Evolutionary conservation across 352 stramenopile genomes (phyloP).

Genomic region (Phytopythium vexans): DNA sequence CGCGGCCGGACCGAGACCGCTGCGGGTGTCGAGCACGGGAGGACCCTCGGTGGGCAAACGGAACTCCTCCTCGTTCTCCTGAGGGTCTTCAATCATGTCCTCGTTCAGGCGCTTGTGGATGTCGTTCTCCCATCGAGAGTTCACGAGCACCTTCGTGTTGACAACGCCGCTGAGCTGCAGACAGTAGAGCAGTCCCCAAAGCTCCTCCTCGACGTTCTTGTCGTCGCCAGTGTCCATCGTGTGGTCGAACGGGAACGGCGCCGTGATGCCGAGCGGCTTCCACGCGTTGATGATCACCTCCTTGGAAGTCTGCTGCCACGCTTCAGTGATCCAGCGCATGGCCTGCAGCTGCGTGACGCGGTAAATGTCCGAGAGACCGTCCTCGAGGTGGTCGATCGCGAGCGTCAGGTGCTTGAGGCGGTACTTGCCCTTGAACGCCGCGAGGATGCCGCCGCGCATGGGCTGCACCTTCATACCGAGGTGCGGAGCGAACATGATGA

Average conservation of each 20-base stretch:
- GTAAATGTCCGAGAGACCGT: conserved; percentile 75
- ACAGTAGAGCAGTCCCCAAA: conserved; percentile 85
- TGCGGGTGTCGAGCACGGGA: conserved; percentile 14
- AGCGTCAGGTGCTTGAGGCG: conserved; percentile 82
- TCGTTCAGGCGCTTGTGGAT: conserved; percentile 88
- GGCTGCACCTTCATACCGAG: conserved; percentile 85
- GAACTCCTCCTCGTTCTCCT: conserved; percentile 83
- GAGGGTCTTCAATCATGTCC: conserved; percentile 84
- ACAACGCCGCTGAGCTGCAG: conserved; percentile 80
- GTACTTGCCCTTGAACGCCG: conserved; percentile 86
- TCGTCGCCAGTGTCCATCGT: conserved; percentile 52
- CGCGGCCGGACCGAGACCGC: conserved; percentile 3
- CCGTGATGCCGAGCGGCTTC: conserved; percentile 67
- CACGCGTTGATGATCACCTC: conserved; percentile 78
- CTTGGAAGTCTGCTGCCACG: conserved; percentile 76
- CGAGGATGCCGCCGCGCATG: conserved; percentile 79
- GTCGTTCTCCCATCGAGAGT: conserved; percentile 87
- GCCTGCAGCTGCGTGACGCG: conserved; percentile 81
- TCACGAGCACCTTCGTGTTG: conserved; percentile 86
- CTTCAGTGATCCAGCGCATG: conserved; percentile 84
- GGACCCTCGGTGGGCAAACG: conserved; percentile 42
- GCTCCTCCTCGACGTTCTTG: conserved; percentile 86
- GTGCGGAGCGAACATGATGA: conserved; percentile 83
- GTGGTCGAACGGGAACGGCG: conserved; percentile 63
- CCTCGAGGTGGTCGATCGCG: conserved; percentile 81